Conservation (phyloP, 2,329 filamentous ascomycete genomes). For the Madurella fahalii region DNA sequence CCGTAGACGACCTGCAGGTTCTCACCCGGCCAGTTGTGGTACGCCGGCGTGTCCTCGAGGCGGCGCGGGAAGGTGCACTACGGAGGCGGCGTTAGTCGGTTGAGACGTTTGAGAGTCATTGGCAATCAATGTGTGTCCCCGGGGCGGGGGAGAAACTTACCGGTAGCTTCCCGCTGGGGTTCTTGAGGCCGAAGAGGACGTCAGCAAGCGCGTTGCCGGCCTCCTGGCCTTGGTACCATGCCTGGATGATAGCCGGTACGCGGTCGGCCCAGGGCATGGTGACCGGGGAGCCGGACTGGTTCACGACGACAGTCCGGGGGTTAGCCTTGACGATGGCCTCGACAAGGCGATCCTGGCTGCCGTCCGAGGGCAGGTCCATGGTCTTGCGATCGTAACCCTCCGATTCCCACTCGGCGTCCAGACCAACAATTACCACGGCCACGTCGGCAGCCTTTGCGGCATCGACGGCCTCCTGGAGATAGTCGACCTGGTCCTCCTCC, state of each 20-base stretch:
- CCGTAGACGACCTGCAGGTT: slow-evolving; percentile 65
- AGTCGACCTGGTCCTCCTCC: slow-evolving; percentile 58
- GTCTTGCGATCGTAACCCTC: slow-evolving; percentile 65
- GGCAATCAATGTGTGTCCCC: no score
- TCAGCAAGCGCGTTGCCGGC: slow-evolving; percentile 65
- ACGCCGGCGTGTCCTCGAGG: slow-evolving; percentile 64
- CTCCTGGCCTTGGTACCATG: slow-evolving; percentile 69
- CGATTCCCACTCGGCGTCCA: slow-evolving; percentile 72
- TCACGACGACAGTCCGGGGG: slow-evolving; percentile 62
- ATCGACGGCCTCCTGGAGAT: slow-evolving; percentile 61
- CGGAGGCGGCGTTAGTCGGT: slow-evolving; percentile 4
- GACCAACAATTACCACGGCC: slow-evolving; percentile 63
- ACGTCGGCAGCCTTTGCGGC: slow-evolving; percentile 60
- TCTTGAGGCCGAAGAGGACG: slow-evolving; percentile 59
- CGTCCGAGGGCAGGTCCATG: slow-evolving; percentile 55
- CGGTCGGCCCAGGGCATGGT: slow-evolving; percentile 65
- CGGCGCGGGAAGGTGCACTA: slow-evolving; percentile 62
- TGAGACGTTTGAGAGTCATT: no score
- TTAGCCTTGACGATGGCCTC: slow-evolving; percentile 60
- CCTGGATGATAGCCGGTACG: slow-evolving; percentile 64
- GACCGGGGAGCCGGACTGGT: slow-evolving; percentile 65
- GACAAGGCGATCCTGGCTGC: slow-evolving; percentile 59
- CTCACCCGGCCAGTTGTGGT: slow-evolving; percentile 69
- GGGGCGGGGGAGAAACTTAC: no score
- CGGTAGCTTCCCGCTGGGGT: slow-evolving; percentile 65